These are phyloP conservation scores for Adiantum capillusveneris DNA, from an alignment of 75 land plant genomes.

Conservation along the genomic window DNA sequence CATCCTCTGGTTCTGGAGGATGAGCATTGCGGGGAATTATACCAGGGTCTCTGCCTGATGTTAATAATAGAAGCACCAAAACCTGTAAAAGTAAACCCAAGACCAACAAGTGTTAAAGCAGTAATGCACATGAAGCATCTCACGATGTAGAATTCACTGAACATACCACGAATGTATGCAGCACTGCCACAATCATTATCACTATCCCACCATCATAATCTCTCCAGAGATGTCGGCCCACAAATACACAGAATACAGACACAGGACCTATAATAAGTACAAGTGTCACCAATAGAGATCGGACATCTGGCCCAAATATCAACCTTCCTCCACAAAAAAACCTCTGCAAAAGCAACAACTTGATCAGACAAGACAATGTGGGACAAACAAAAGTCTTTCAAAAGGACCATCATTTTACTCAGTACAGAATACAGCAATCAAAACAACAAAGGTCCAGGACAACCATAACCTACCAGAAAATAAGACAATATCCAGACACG, in stretches of 20 bases:
- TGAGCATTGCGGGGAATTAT: conserved; percentile 44
- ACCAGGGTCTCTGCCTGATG: conserved; percentile 59
- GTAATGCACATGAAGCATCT: background rate
- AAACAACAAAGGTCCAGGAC: no score
- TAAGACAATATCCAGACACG: no score
- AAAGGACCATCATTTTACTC: no score
- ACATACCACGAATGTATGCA: conserved; percentile 14
- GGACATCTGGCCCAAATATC: conserved; percentile 50
- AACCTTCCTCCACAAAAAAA: conserved; percentile 41
- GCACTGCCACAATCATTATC: conserved; percentile 6
- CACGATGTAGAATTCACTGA: background rate
- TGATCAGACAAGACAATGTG: no score
- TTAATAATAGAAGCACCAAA: conserved; percentile 27
- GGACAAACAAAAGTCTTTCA: no score
- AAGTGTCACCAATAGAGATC: conserved; percentile 21
- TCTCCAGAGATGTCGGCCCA: background rate
- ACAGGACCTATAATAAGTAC: conserved; percentile 28
- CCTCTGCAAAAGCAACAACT: conserved; percentile 25
- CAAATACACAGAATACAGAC: conserved; percentile 21
- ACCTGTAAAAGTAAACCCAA: conserved; percentile 2
- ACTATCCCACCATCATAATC: background rate
- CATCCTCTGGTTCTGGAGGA: conserved; percentile 35
- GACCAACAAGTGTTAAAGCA: background rate
- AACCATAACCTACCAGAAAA: no score
- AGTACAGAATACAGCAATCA: no score